Base-by-base conservation (phyloP, 345 rosid species). In the Zanthoxylum bungeanum region DNA sequence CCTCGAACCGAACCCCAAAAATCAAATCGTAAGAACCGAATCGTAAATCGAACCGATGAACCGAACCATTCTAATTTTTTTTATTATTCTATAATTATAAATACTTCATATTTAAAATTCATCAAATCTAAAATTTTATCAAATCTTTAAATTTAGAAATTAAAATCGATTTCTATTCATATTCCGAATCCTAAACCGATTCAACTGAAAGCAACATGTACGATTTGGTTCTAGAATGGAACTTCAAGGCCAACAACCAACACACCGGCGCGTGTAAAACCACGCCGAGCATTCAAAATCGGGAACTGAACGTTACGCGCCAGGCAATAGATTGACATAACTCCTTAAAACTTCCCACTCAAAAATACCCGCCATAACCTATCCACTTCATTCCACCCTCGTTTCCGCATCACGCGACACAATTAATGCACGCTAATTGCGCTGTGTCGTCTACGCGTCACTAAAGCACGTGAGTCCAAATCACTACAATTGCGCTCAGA, bases 201-300 rank as follows among this genome's bases (percentile, higher is more conserved):
- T n/a, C n/a, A n/a, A n/a, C n/a, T n/a, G n/a, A n/a, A n/a, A n/a
- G n/a, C n/a, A n/a, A n/a, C n/a, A n/a, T n/a, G n/a, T n/a, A n/a
- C n/a, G n/a, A n/a, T n/a, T n/a, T n/a, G n/a, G n/a, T n/a, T n/a
- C n/a, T n/a, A n/a, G n/a, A n/a, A n/a, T n/a, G n/a, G n/a, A n/a
- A n/a, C n/a, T 14, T 50, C 6, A 6, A 14, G n/a, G 62, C 22
- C 31, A 31, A 30, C 24, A 60, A 59, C 58, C 34, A 36, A 70
- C 33, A 3, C 30, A 47, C 42, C 73, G 66, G 73, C 73, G 65
- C 73, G 73, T 70, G 64, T 6, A 58, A 6, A 70, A 8, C 0
- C 52, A 6, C 16, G 16, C 33, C 58, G 66, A 22, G 4, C 33
- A 24, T 12, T 2, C 34, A 4, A 68, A 16, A 44, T 47, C 7